A percentile compares a stretch with the other conserved stretches of the same genome.
Evolutionary conservation across 1,139 yeast genomes (phyloP).

Genomic region (Candida sanyaensis): DNA sequence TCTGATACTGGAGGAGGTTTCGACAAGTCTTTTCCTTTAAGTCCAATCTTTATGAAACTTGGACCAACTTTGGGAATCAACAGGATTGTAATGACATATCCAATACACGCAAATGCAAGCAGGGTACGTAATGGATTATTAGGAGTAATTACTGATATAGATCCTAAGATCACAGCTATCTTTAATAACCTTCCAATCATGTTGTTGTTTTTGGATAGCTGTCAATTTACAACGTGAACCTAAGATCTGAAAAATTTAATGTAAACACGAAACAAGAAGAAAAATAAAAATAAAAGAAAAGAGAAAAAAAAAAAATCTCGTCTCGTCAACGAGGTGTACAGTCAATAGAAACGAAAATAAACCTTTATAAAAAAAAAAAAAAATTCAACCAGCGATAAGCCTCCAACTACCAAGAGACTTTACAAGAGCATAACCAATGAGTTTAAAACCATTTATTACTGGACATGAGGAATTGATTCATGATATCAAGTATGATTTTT

Average conservation of each 20-base stretch:
- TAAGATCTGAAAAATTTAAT: constrained; percentile 1
- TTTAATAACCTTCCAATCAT: constrained; percentile 13
- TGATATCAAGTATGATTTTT: constrained; percentile 85
- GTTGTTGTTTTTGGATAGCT: not conserved
- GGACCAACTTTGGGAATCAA: constrained; percentile 70
- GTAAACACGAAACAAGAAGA: not conserved
- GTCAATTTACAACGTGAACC: not conserved
- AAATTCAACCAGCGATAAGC: not conserved
- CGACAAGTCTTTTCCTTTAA: constrained; percentile 80
- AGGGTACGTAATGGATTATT: constrained; percentile 50
- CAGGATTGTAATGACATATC: constrained; percentile 56
- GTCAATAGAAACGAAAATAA: too few relatives aligned
- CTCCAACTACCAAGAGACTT: constrained; percentile 11
- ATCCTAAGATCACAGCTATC: constrained; percentile 19
- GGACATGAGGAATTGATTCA: constrained; percentile 92
- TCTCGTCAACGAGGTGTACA: not conserved
- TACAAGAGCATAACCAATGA: not conserved
- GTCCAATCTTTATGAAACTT: constrained; percentile 73
- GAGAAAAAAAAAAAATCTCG: not conserved
- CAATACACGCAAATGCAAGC: constrained; percentile 66
- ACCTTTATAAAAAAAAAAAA: not conserved
- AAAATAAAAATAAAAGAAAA: constrained; percentile 1
- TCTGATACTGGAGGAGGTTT: constrained; percentile 60
- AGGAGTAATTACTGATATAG: constrained; percentile 25
- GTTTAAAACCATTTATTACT: constrained; percentile 68